Conservation (phyloP, 139 green algal genomes). For the Gonium pectorale region DNA sequence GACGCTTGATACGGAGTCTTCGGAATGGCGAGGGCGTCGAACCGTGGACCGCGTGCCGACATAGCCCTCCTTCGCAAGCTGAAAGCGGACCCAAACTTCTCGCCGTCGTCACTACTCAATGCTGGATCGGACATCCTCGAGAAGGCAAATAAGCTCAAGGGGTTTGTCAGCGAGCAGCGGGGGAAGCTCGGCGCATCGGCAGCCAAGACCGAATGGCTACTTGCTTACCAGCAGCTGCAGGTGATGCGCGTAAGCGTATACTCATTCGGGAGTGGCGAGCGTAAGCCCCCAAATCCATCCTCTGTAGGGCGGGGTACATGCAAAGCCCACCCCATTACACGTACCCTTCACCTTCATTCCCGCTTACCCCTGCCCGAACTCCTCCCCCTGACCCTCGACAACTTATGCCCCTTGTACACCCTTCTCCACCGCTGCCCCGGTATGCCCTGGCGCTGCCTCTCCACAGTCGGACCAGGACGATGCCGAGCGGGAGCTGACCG, state of each 20-base stretch:
- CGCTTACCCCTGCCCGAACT: too few species aligned
- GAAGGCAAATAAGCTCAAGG: conserved; percentile 37
- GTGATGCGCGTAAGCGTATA: too few species aligned
- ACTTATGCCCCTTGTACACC: neutral
- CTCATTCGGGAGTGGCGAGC: too few species aligned
- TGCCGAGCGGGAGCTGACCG: neutral
- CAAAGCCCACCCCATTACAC: too few species aligned
- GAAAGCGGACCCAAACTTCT: conserved; percentile 42
- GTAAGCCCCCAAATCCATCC: too few species aligned
- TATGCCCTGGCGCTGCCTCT: neutral
- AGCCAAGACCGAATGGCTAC: conserved; percentile 45
- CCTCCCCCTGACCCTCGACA: too few species aligned
- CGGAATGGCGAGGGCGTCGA: conserved; percentile 16
- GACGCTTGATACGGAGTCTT: too few species aligned
- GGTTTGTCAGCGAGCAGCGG: conserved; percentile 22
- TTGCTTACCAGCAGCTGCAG: conserved; percentile 40
- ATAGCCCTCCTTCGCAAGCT: conserved; percentile 39
- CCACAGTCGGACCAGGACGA: conserved; percentile 9
- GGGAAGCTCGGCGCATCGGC: neutral
- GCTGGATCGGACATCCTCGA: conserved; percentile 1
- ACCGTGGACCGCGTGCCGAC: conserved; percentile 20
- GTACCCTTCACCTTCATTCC: too few species aligned
- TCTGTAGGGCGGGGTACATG: too few species aligned
- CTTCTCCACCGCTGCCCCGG: neutral
- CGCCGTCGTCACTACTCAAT: conserved; percentile 20